Percentiles rank a stretch among this genome's conserved stretches.
phyloP scores from a whole-genome alignment of 139 green algal species.

The Coelastrella sp. region DNA sequence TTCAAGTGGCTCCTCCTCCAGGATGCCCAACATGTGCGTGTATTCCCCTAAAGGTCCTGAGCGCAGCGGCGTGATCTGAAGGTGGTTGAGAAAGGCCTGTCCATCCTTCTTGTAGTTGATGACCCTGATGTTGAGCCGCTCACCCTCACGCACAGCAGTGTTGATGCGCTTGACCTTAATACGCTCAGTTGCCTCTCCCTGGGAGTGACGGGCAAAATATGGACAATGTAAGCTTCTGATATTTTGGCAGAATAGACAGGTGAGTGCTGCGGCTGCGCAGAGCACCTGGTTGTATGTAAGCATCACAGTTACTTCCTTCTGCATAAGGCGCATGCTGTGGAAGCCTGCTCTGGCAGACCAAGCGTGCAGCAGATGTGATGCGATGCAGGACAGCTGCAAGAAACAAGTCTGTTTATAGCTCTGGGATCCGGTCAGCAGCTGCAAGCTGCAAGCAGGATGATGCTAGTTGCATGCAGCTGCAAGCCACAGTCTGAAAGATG shows the following conservation, averaged over 20 bases:
- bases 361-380: too few species aligned
- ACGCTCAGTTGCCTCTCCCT: constrained; percentile 20
- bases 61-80: constrained; percentile 21
- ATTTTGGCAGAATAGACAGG: not conserved
- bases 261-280: not conserved
- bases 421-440: too few species aligned
- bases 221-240: not conserved
- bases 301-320: too few species aligned
- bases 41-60: not conserved
- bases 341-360: too few species aligned
- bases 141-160: constrained; percentile 15
- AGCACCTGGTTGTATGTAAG: too few species aligned
- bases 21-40: constrained; percentile 40
- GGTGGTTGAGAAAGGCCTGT: constrained; percentile 11
- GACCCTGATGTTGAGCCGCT: not conserved
- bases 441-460: not conserved
- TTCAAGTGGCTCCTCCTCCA: constrained; percentile 3
- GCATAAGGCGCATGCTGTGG: not conserved
- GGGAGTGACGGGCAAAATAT: not conserved
- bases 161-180: not conserved
- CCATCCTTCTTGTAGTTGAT: constrained; percentile 48
- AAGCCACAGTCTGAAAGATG: too few species aligned
- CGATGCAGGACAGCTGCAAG: too few species aligned
- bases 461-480: not conserved
- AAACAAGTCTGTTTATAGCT: too few species aligned